Base-by-base conservation (phyloP, 2,329 filamentous ascomycete genomes). In the Pyricularia pennisetigena region DNA sequence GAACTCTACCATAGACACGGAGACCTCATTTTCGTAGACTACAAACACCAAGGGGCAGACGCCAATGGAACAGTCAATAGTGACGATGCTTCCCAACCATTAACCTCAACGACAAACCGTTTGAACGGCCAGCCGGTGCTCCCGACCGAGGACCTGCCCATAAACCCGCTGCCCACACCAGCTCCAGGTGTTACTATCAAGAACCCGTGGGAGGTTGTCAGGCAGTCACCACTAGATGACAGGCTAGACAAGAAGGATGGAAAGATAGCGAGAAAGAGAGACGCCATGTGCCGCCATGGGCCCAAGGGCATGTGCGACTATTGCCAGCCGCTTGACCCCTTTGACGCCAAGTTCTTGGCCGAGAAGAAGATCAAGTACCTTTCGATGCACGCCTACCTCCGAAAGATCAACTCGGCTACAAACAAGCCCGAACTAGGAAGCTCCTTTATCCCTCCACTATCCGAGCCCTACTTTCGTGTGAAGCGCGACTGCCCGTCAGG, bases 281-380 rank as follows among this genome's bases (percentile, higher is more conserved):
- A 97, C 76, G 77, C 80, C 69, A 95, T 99, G 93, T 99, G 95
- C 81, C 90, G 92, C 70, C 95, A 99, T 77, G 94, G 94, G 1
- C 89, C 91, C 67, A 98, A 97, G 80, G 95, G 95, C 77, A 99
- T 99, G 95, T 99, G 95, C 79, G 95, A 99, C 80, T 96, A 97
- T 80, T 99, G 95, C 81, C 97, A 97, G 87, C 96, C 96, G 0
- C 81, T 98, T 66, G 95, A 99, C 75, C 95, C 95, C 0, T 99
- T 97, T 79, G 90, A 96, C 75, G 79, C 90, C n/a, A 88, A 88
- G 68, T 97, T 97, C 74, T 85, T 99, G 23, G 87, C 88, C 32
- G 94, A 99, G 74, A 96, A 94, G 83, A 97, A 97, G 84, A 97
- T 99, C 85, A 99, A 99, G 79, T 97, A 99, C 78, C 84, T 95